Conservation (phyloP, 2,329 filamentous ascomycete species). For the Phialemoniopsis sp. region DNA sequence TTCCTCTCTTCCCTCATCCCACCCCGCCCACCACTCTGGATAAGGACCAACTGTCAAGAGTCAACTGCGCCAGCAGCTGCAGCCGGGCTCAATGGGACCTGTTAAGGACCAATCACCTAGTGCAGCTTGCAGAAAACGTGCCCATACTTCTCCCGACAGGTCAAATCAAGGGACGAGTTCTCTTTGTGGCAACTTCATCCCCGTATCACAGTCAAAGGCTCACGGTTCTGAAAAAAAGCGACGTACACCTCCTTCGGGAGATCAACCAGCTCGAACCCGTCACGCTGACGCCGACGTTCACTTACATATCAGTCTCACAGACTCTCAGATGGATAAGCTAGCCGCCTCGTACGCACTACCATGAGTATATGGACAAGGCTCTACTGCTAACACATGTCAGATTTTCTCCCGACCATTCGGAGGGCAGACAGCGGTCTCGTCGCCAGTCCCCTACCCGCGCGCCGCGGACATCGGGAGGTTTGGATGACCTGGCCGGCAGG, state of each 20-base stretch:
- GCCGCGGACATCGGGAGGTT: not conserved
- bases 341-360: conserved; percentile 37
- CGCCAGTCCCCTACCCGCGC: not conserved
- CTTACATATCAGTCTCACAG: conserved; percentile 43
- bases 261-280: conserved; percentile 3
- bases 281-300: conserved; percentile 32
- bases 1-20: too few relatives aligned
- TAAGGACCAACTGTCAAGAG: too few relatives aligned
- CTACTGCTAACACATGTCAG: conserved; percentile 8
- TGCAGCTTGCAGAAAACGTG: not conserved
- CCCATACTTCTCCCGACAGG: conserved; percentile 6
- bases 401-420: not conserved
- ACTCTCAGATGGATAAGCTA: conserved; percentile 42
- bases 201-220: conserved; percentile 19
- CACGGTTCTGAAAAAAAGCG: not conserved
- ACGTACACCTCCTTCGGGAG: conserved; percentile 27
- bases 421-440: not conserved
- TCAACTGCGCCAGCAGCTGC: too few relatives aligned
- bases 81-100: too few relatives aligned
- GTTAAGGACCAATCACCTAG: not conserved
- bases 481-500: not conserved
- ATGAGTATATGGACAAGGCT: not conserved
- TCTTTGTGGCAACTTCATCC: conserved; percentile 32
- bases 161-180: conserved; percentile 14
- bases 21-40: too few relatives aligned